These are phyloP conservation scores for Umbilicus rupestris DNA, from an alignment of 164 flowering plant species.

Conservation along the genomic window DNA sequence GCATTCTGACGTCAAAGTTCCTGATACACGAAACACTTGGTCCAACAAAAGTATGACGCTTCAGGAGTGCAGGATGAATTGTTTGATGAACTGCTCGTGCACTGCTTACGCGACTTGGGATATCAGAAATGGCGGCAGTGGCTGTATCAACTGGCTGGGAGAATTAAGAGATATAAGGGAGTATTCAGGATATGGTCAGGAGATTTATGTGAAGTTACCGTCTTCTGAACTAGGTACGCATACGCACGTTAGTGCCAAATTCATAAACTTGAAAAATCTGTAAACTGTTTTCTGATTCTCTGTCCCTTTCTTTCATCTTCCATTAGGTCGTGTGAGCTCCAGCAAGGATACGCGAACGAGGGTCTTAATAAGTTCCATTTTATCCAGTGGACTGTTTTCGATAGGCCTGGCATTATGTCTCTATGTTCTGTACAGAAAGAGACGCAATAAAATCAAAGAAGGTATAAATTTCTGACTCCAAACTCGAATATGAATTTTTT, in stretches of 20 bases:
- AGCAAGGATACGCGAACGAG: background rate
- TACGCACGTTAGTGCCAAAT: background rate
- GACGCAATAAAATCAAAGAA: background rate
- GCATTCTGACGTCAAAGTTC: conserved; percentile 13
- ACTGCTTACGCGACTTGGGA: conserved; percentile 20
- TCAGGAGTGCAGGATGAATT: conserved; percentile 18
- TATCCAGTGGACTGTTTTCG: conserved; percentile 1
- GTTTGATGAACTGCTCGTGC: conserved; percentile 28
- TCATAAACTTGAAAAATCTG: background rate
- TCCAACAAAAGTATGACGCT: conserved; percentile 18
- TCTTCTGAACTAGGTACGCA: conserved; percentile 13
- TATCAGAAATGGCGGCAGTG: conserved; percentile 15
- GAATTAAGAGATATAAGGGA: conserved; percentile 14
- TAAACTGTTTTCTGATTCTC: background rate
- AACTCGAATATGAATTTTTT: background rate
- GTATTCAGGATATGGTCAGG: conserved; percentile 7
- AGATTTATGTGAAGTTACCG: conserved; percentile 14
- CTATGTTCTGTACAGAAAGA: conserved; percentile 4
- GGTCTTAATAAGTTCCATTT: background rate
- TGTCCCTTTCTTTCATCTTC: background rate
- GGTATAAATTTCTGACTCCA: background rate
- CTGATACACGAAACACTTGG: conserved; percentile 15
- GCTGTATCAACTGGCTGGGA: conserved; percentile 17
- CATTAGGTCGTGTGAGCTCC: conserved; percentile 3
- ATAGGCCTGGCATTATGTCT: background rate